phyloP scores from a whole-genome alignment of 352 stramenopile species.

The Plasmopara viticola region DNA sequence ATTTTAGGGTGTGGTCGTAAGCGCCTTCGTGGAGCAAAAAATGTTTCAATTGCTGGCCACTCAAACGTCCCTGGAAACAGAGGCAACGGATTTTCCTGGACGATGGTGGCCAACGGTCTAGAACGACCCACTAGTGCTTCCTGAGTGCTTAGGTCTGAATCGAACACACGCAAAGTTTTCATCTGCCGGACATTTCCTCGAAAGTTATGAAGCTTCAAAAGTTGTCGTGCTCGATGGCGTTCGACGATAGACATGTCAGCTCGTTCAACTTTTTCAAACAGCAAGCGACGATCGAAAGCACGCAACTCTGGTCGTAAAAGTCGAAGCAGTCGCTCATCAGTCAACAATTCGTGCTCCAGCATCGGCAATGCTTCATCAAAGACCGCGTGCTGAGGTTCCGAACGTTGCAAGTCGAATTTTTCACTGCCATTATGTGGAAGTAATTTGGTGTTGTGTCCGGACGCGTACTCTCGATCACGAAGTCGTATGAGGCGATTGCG shows the following conservation, averaged over 20 bases:
- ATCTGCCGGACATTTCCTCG: slow-evolving; percentile 40
- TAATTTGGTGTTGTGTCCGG: slow-evolving; percentile 40
- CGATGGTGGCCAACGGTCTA: slow-evolving; percentile 49
- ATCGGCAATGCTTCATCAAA: slow-evolving; percentile 71
- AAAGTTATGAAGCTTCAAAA: slow-evolving; percentile 62
- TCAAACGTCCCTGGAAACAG: slow-evolving; percentile 65
- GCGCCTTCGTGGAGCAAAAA: slow-evolving; percentile 51
- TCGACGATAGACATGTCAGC: slow-evolving; percentile 38
- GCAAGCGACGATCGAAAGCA: slow-evolving; percentile 46
- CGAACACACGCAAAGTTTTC: slow-evolving; percentile 23
- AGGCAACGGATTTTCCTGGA: slow-evolving; percentile 82
- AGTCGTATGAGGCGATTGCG: slow-evolving; percentile 55
- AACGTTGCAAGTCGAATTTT: slow-evolving; percentile 20
- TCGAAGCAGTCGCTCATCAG: slow-evolving; percentile 48
- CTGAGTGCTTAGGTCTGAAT: slow-evolving; percentile 13
- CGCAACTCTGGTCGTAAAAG: slow-evolving; percentile 58
- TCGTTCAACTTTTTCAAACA: slow-evolving; percentile 34
- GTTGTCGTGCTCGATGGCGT: slow-evolving; percentile 34
- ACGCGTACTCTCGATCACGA: slow-evolving; percentile 44
- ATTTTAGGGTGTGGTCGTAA: slow-evolving; percentile 41
- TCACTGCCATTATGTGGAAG: slow-evolving; percentile 18
- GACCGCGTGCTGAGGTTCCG: slow-evolving; percentile 23
- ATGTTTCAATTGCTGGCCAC: slow-evolving; percentile 36
- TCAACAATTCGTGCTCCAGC: slow-evolving; percentile 47
- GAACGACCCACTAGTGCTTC: slow-evolving; percentile 17